Base-by-base conservation (phyloP, 441 rosid species). In the Croton laevigatus region DNA sequence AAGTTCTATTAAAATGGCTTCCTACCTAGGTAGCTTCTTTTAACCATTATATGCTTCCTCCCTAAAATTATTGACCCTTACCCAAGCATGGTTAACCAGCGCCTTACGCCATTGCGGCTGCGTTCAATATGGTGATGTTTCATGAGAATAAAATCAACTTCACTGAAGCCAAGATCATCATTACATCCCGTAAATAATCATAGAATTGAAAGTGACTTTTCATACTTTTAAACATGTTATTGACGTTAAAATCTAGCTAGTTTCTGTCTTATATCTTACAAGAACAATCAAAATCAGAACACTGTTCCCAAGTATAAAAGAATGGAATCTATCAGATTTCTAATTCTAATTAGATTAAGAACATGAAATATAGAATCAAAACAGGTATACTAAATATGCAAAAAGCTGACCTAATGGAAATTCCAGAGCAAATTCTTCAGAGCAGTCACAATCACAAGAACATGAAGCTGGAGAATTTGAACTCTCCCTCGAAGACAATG, bases 401-500 rank as follows among this genome's bases (percentile, higher is more conserved):
- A 59, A 44, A 73, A 65, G 59, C 74, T 45, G 17, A 82, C 86
- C 84, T 69, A 66, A 22, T 58, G 81, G 76, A 45, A 78, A 74
- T 61, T 71, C 70, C 62, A 77, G 71, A 38, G 76, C 71, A 59
- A 71, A 66, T 32, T 75, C 80, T 46, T 81, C 77, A 66, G 76
- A 72, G 75, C 89, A 85, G 66, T 81, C 83, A 69, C 91, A 87
- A 53, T 64, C 72, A 75, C 91, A 87, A 52, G 78, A 71, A 51
- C 91, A 85, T 7, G 85, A 75, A 68, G 73, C 57, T 22, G 62
- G 60, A 76, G 46, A 66, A 45, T 42, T 73, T 65, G 78, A 67
- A 27, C 49, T 73, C 45, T 73, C 66, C 75, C 62, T 78, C 42
- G 78, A 71, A 73, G 57, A 70, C 51, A 71, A 55, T 13, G 75